Conservation (phyloP, 495 filamentous ascomycete species). For the Penicillium arizonense region DNA sequence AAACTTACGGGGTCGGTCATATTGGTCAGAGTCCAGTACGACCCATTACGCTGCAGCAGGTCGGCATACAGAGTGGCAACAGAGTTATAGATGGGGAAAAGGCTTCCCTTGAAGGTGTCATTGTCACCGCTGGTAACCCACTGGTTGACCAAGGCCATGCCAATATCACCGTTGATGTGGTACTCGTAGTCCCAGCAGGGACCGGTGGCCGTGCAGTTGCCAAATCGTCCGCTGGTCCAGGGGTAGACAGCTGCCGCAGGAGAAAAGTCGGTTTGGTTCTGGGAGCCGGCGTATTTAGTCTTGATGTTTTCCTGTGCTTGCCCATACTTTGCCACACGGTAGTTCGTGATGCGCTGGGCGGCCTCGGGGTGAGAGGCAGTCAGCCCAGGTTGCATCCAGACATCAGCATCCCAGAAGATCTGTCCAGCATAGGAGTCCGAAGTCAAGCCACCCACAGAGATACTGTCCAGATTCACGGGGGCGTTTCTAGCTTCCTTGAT, state of each 20-base stretch:
- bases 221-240: conserved; percentile 61
- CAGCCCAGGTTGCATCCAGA: conserved; percentile 68
- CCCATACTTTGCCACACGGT: conserved; percentile 49
- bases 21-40: conserved; percentile 53
- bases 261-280: conserved; percentile 53
- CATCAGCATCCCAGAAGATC: conserved; percentile 65
- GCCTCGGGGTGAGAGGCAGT: conserved; percentile 56
- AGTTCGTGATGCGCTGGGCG: conserved; percentile 56
- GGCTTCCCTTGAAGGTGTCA: conserved; percentile 45
- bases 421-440: conserved; percentile 62
- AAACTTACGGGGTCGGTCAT: conserved; percentile 71
- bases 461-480: conserved; percentile 55
- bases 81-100: conserved; percentile 60
- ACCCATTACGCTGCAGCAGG: conserved; percentile 52
- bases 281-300: conserved; percentile 42
- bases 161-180: conserved; percentile 73
- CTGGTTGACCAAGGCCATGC: conserved; percentile 58
- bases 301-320: conserved; percentile 53
- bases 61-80: conserved; percentile 57
- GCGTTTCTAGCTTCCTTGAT: conserved; percentile 33
- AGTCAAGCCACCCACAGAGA: conserved; percentile 59
- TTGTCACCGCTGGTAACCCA: conserved; percentile 59
- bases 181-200: conserved; percentile 61
- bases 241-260: conserved; percentile 55
- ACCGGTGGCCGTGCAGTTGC: conserved; percentile 34